Evolutionary conservation across 2,329 filamentous ascomycete species (phyloP), one percentile per base, ranked within the genome.

Genomic region (Arthroderma sp.): DNA sequence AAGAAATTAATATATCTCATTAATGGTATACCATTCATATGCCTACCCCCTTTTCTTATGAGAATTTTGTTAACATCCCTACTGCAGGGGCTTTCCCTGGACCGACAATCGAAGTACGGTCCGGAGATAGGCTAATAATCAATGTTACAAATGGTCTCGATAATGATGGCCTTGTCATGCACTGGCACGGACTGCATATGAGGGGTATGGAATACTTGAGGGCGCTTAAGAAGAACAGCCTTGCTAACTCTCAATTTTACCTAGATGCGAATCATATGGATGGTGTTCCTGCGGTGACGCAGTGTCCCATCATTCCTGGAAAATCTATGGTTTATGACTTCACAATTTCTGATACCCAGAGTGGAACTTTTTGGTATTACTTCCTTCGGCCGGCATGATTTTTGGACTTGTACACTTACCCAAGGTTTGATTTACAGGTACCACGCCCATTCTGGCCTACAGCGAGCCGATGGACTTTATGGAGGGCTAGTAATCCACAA

Each of bases 281-380:
- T 43, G 55, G 56, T n/a, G 75, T 80, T 1, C 61, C 66, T 1
- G 71, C 72, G 44, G 77, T 82, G 27, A 75, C 78, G 0, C 83
- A 86, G 58, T 86, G 83, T 52, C 60, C 71, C 1, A 80, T 86
- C 47, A 67, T 70, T 0, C 73, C 81, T 0, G 82, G 81, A 3
- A 62, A 65, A 6, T 54, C 52, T n/a, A 67, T 66, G 48, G 55
- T 58, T 36, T 69, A 69, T 47, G 57, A 64, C 29, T 55, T 72
- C 53, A 64, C 59, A 5, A 61, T 65, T 31, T 55, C 61, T 1
- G 38, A 49, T 6, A 50, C 60, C 32, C 64, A 69, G 49, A 61
- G 59, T 43, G 67, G 67, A 4, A 70, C 68, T 1, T 71, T 68
- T 47, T 72, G 70, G 70, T 72, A 58, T 10, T n/a, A 29, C n/a